Evolutionary conservation across 352 stramenopile species (phyloP), one percentile per base, ranked within the genome.

Genomic region (Phytophthora syringae): DNA sequence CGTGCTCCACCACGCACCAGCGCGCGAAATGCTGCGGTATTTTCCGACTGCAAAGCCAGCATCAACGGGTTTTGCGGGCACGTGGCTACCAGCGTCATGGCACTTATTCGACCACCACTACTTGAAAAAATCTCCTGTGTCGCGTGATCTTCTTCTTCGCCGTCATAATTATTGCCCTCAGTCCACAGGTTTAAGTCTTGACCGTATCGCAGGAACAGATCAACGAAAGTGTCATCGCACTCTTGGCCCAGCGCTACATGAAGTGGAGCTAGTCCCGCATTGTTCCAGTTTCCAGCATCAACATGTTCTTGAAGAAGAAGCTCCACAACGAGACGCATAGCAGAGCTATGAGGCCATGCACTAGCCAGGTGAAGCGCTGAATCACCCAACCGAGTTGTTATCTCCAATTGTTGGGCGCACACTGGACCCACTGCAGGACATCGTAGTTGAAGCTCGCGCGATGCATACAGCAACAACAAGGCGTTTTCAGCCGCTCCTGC

Each of bases 181-280:
- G 80, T 89, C 74, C 79, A 88, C 0, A 79, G 51, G 51, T 92
- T 90, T 15, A 91, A 21, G 57, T 92, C 83, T 57, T 82, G 72
- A 4, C 72, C 59, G 13, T 82, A 70, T 36, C 71, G 70, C 20
- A 75, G 51, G 42, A 92, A 87, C 2, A 86, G 21, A 18, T 80
- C 59, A 30, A 94, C 71, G 12, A 85, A 47, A 0, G 68, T 52
- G 6, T 59, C 70, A 53, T 82, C 77, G 53, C 82, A 89, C 0
- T 53, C 50, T 32, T 82, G 58, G 0, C 55, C 47, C 28, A 94
- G 62, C 7, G 76, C 85, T 3, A 90, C 59, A 27, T 94, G 85
- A 18, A 94, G 60, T 10, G 85, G 82, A 12, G 72, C 63, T 16
- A 74, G 44, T 0, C 85, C 85, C 16, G 71, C 39, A 3, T 52